Base-by-base conservation (phyloP, 495 filamentous ascomycete genomes). In the Geopyxis carbonaria region DNA sequence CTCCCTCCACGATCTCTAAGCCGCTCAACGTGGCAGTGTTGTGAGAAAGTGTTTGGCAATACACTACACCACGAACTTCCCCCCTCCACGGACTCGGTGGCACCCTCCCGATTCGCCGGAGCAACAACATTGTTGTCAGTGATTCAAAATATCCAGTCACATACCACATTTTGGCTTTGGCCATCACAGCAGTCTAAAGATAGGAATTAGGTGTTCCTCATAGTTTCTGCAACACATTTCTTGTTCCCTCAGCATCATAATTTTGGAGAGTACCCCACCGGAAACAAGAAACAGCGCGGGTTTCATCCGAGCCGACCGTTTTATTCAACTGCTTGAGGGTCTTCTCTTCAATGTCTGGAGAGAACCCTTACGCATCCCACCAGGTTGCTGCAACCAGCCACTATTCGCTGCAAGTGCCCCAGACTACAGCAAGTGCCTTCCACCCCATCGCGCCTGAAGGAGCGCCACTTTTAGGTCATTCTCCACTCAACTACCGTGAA, bases 341-440 rank as follows among this genome's bases (percentile, higher is more conserved):
- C 18, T 21, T 16, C 36, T 39, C 38, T 28, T 33, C 38, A 33
- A 41, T 41, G 38, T 41, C 38, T 41, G 38, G 22, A 22, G 38
- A 32, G 38, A 31, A 33, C 27, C 38, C 5, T 2, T 41, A 41
- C 29, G 22, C 4, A 19, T 8, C 18, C 27, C 38, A 41, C 14
- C 38, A 6, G 29, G 29, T 13, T 41, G 25, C 29, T 18, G 27
- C n/a, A 22, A 18, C 38, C 38, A 23, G 14, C 23, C 38, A 31
- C 22, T 41, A 41, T 28, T 22, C 38, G 18, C 22, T 37, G 30
- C 35, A 24, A 5, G 14, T 13, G 13, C 16, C 27, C 22, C 38
- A 41, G 19, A 10, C 27, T 10, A 13, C 22, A 27, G 29, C 20
- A 14, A 20, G 24, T 32, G 28, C 27, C 10, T 22, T 9, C 23